These are phyloP conservation scores for Penicillium cosmopolitanum DNA, from an alignment of 495 filamentous ascomycete species.

Conservation along the genomic window DNA sequence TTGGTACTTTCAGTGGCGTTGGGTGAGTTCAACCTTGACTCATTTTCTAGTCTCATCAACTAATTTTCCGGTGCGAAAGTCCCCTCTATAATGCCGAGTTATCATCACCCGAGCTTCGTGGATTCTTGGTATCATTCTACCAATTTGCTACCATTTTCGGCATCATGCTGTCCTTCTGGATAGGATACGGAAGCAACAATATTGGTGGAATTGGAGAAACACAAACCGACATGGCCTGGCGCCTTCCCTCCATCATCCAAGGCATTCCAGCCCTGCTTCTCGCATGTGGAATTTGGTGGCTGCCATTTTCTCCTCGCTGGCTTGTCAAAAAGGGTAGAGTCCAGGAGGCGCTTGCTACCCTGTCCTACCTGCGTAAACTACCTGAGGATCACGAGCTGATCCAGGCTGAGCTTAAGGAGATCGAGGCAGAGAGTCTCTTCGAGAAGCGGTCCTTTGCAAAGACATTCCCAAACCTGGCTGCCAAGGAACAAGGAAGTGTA, in stretches of 20 bases:
- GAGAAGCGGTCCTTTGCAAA: constrained; percentile 44
- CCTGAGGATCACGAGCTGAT: constrained; percentile 38
- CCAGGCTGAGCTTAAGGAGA: constrained; percentile 49
- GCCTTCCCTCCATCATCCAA: constrained; percentile 55
- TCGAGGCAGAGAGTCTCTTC: constrained; percentile 44
- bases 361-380: constrained; percentile 49
- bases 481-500: constrained; percentile 28
- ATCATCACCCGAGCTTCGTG: constrained; percentile 73
- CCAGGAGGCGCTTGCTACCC: constrained; percentile 49
- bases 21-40: constrained; percentile 2
- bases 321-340: constrained; percentile 51
- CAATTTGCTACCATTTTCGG: constrained; percentile 85
- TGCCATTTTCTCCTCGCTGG: constrained; percentile 55
- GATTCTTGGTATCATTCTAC: constrained; percentile 76
- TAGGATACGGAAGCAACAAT: constrained; percentile 62
- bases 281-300: constrained; percentile 45
- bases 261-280: constrained; percentile 48
- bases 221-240: constrained; percentile 49
- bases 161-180: constrained; percentile 71
- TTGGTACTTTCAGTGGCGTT: constrained; percentile 61
- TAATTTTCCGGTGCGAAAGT: constrained; percentile 4
- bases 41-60: neutral
- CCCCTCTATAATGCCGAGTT: constrained; percentile 80
- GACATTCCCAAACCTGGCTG: constrained; percentile 38
- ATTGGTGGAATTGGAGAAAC: constrained; percentile 40